Percentiles rank a stretch among this genome's conserved stretches.
Conservation (phyloP, 2,329 filamentous ascomycete genomes). For the Talaromyces funiculosus region DNA sequence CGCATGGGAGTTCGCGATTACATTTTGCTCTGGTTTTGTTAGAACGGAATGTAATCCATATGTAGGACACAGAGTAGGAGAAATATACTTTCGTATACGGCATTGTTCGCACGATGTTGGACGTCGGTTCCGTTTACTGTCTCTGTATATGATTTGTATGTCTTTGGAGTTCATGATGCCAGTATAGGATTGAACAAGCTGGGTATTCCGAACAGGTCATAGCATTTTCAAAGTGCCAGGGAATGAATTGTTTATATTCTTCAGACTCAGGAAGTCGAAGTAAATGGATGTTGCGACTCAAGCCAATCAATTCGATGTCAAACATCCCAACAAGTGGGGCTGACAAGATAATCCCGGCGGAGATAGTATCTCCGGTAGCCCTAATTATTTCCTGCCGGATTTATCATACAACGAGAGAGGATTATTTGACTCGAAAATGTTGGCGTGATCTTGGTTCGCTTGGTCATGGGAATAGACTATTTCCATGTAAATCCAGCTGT, state of each 20-base stretch:
- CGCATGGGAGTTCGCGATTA: slow-evolving; percentile 12
- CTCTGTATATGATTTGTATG: slow-evolving; percentile 7
- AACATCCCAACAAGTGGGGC: not conserved
- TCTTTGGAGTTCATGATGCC: not conserved
- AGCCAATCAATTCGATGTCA: not conserved
- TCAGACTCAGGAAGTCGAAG: not conserved
- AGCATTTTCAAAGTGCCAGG: not conserved
- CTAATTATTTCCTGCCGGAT: not conserved
- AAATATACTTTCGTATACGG: slow-evolving; percentile 11
- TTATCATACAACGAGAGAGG: not conserved
- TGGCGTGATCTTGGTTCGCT: not conserved
- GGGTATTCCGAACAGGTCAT: no score
- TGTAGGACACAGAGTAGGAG: not conserved
- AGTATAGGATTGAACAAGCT: no score
- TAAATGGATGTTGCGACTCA: not conserved
- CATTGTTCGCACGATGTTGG: slow-evolving; percentile 16
- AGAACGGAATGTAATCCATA: not conserved
- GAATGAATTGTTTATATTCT: not conserved
- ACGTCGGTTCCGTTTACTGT: slow-evolving; percentile 12
- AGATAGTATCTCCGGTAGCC: slow-evolving; percentile 14
- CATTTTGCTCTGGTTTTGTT: slow-evolving; percentile 5
- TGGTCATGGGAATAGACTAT: not conserved
- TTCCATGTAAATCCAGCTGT: not conserved
- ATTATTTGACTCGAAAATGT: not conserved
- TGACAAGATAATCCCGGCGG: slow-evolving; percentile 1